Evolutionary conservation across 2,329 filamentous ascomycete species (phyloP).

Genomic region (Trichoderma lentiforme): DNA sequence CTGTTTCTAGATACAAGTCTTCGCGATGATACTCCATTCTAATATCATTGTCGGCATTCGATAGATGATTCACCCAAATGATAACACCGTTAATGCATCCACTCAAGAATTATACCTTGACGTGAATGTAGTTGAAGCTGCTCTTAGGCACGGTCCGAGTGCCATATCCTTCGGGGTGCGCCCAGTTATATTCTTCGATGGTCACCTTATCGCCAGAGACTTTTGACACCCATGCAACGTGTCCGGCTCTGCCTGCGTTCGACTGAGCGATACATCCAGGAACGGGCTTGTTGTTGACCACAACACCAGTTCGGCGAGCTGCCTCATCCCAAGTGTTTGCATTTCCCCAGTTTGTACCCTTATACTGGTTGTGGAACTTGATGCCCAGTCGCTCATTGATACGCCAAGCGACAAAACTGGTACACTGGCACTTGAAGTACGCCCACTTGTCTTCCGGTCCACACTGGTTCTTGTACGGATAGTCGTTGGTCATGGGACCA

Average conservation of each 20-base stretch:
- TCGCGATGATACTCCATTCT: not conserved
- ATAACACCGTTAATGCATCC: not conserved
- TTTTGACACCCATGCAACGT: conserved; percentile 23
- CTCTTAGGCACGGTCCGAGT: conserved; percentile 21
- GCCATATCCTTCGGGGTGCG: conserved; percentile 17
- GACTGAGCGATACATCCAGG: conserved; percentile 20
- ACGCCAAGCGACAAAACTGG: conserved; percentile 25
- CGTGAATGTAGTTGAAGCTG: conserved; percentile 23
- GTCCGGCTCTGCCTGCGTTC: conserved; percentile 17
- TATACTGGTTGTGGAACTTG: conserved; percentile 24
- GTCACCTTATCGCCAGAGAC: conserved; percentile 20
- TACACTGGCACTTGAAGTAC: conserved; percentile 24
- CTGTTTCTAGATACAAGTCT: not conserved
- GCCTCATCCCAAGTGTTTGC: conserved; percentile 24
- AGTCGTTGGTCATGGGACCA: conserved; percentile 22
- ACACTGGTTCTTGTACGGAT: conserved; percentile 23
- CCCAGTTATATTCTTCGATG: conserved; percentile 24
- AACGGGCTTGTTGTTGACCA: conserved; percentile 20
- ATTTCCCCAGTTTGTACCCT: conserved; percentile 23
- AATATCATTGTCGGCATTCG: not conserved
- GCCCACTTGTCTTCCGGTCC: conserved; percentile 20
- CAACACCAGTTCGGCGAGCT: conserved; percentile 15
- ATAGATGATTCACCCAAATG: not conserved
- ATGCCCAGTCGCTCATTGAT: conserved; percentile 23
- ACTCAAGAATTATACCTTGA: conserved; percentile 3